These are phyloP conservation scores for Colletotrichum sp. DNA, from an alignment of 2,329 filamentous ascomycete species.

Conservation along the genomic window DNA sequence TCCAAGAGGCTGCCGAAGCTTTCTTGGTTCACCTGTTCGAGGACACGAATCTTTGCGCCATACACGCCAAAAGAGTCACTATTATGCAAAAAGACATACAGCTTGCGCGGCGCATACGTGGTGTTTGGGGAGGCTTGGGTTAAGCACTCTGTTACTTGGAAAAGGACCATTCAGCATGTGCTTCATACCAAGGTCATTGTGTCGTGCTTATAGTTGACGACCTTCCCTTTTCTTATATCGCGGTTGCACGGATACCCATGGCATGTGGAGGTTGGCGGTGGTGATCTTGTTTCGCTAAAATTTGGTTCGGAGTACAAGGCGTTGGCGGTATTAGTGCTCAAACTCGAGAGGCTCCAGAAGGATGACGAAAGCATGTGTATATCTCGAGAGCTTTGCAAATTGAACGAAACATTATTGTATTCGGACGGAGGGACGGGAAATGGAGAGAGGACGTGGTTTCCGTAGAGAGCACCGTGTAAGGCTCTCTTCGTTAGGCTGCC, in stretches of 20 bases:
- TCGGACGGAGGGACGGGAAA: not conserved
- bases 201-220: not conserved
- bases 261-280: not conserved
- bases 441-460: not conserved
- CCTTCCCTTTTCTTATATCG: not conserved
- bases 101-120: constrained; percentile 80
- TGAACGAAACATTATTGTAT: not conserved
- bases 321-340: not conserved
- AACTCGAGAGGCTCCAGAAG: not conserved
- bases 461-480: not conserved
- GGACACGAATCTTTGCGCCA: constrained; percentile 93
- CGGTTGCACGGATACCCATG: not conserved
- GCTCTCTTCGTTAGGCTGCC: not conserved
- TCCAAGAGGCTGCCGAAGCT: constrained; percentile 95
- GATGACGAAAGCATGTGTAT: not conserved
- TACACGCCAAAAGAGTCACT: constrained; percentile 95
- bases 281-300: not conserved
- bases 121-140: constrained; percentile 74
- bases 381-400: not conserved
- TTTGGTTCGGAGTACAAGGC: not conserved
- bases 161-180: not conserved
- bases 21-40: constrained; percentile 97
- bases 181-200: not conserved
- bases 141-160: constrained; percentile 29
- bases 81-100: constrained; percentile 99